These are phyloP conservation scores for Platanthera zijinensis DNA, from an alignment of 106 monocot species.

Conservation along the genomic window DNA sequence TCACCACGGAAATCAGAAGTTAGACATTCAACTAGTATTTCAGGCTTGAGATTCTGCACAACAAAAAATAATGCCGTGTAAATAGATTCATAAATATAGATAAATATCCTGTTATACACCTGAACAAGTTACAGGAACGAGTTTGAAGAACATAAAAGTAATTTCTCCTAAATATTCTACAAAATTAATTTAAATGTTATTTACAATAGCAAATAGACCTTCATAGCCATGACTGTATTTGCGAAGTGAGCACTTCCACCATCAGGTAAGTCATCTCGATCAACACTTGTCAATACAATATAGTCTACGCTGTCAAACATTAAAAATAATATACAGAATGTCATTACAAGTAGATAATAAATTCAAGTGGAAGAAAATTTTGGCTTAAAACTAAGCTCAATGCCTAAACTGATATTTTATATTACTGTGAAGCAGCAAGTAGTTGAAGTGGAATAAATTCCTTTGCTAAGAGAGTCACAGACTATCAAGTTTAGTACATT, in stretches of 20 bases:
- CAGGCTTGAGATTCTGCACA: conserved; percentile 73
- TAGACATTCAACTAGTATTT: conserved; percentile 85
- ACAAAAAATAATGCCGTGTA: not conserved
- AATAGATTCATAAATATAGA: not conserved
- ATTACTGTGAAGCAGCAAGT: not conserved
- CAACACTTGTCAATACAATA: conserved; percentile 93
- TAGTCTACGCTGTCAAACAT: conserved; percentile 76
- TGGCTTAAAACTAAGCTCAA: not conserved
- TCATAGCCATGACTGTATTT: conserved; percentile 67
- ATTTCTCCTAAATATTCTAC: not conserved
- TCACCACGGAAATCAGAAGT: conserved; percentile 97
- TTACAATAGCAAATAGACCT: conserved; percentile 35
- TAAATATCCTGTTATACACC: not conserved
- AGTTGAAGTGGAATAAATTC: not conserved
- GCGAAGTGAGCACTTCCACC: conserved; percentile 97
- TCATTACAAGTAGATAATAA: not conserved
- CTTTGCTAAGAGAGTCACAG: not conserved
- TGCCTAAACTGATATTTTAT: not conserved
- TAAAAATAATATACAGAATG: not conserved
- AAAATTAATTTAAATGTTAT: not conserved
- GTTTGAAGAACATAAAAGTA: not conserved
- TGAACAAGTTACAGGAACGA: not conserved
- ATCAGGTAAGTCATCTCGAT: conserved; percentile 96
- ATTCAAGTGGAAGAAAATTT: not conserved
- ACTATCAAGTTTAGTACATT: not conserved